These are phyloP conservation scores for Colletotrichum navitas DNA, from an alignment of 2,329 filamentous ascomycete genomes.

Conservation along the genomic window DNA sequence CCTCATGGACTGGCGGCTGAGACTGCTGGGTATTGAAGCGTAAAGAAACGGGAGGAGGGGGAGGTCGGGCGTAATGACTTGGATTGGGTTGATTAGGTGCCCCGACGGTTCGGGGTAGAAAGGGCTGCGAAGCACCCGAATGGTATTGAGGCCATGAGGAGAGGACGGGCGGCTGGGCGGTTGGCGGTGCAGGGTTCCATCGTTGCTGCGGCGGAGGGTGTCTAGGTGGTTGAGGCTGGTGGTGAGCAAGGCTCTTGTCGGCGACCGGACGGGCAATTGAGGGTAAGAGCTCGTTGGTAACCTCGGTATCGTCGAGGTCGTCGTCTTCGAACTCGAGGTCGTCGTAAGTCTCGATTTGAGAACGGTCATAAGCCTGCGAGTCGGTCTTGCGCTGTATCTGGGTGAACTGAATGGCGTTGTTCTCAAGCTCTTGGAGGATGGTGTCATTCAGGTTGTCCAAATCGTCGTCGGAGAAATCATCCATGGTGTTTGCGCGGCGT, in stretches of 20 bases:
- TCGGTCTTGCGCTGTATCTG: constrained; percentile 57
- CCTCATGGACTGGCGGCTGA: constrained; percentile 45
- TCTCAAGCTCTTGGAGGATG: constrained; percentile 72
- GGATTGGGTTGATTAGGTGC: constrained; percentile 50
- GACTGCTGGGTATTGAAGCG: constrained; percentile 51
- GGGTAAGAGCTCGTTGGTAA: constrained; percentile 63
- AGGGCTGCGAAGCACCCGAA: constrained; percentile 40
- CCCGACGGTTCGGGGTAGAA: constrained; percentile 45
- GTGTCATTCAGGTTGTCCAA: constrained; percentile 71
- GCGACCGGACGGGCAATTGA: constrained; percentile 53
- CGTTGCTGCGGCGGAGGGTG: constrained; percentile 39
- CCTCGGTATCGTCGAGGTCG: constrained; percentile 69
- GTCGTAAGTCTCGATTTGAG: constrained; percentile 50
- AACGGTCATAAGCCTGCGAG: constrained; percentile 45
- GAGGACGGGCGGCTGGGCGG: constrained; percentile 26
- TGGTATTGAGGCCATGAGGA: constrained; percentile 41
- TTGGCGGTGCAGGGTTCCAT: constrained; percentile 52
- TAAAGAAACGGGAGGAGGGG: constrained; percentile 47
- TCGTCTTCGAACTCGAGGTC: constrained; percentile 66
- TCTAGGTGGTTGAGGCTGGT: constrained; percentile 46
- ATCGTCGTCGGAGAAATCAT: constrained; percentile 74
- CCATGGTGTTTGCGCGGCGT: constrained; percentile 51
- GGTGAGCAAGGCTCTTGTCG: constrained; percentile 54
- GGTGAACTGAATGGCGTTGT: constrained; percentile 72
- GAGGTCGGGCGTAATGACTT: constrained; percentile 58